Base-by-base conservation (phyloP, 1,139 yeast species). In the Kurtzmaniella natalensis region DNA sequence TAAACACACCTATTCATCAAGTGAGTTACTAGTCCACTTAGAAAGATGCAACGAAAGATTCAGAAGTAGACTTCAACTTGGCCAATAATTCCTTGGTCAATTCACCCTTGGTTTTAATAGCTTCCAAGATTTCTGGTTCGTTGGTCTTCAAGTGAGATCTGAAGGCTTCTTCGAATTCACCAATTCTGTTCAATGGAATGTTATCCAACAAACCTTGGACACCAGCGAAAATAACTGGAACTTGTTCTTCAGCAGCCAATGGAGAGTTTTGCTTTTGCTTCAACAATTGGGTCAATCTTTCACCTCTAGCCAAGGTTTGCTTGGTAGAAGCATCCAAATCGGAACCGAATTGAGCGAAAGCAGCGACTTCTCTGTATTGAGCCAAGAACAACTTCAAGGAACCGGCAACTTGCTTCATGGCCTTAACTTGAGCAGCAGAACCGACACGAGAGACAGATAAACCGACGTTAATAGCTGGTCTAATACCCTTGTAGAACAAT, bases 341-440 rank as follows among this genome's bases (percentile, higher is more conserved):
- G 58, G 99, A 92, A 84, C 99, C 98, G 80, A 92, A 92, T 80
- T 92, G 99, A 60, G 99, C 98, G 73, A 92, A 92, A 60, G 99
- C 98, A 64, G 98, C 98, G 61, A 92, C 98, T 82, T 92, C 99
- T 87, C 99, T 92, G 86, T 92, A 92, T 80, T 92, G 99, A 61
- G 99, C 99, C 81, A 92, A 86, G 96, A 87, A 92, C 73, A 92
- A 86, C 76, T 92, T 92, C 76, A 92, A 84, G 56, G 98, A 94
- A 83, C 98, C 99, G 54, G 98, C 98, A 72, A 94, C 98, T 81
- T 92, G 97, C 78, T 92, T 92, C 94, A 94, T 85, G 72, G 98
- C 97, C 83, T 92, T 92, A 61, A 92, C 97, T 81, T 92, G 98
- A 63, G 98, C 98, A 62, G 98, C 98, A 53, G 98, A 92, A 76